phyloP scores from a whole-genome alignment of 768 basidiomycete genomes.

The Boletus pseudo-olivaceus region DNA sequence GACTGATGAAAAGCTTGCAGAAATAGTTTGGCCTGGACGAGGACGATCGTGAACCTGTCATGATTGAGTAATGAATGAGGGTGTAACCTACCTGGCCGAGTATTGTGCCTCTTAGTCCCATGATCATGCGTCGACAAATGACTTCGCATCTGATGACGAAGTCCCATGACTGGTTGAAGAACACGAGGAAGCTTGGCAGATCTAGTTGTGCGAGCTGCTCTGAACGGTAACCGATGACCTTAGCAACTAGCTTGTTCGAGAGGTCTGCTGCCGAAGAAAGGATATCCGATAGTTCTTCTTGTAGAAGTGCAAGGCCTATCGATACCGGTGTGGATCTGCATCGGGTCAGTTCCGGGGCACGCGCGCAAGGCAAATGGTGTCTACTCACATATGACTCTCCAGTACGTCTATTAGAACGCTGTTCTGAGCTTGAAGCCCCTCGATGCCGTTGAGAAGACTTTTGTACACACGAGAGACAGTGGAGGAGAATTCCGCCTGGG shows the following conservation, averaged over 20 bases:
- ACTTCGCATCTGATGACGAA: slow-evolving; percentile 89
- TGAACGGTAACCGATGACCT: slow-evolving; percentile 69
- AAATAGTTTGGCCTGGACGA: slow-evolving; percentile 74
- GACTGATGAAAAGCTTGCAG: slow-evolving; percentile 82
- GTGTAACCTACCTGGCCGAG: slow-evolving; percentile 64
- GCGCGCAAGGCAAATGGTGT: background rate
- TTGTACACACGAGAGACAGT: slow-evolving; percentile 61
- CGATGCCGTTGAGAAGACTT: slow-evolving; percentile 59
- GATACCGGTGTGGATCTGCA: slow-evolving; percentile 38
- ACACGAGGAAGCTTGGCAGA: slow-evolving; percentile 67
- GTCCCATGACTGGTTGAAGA: slow-evolving; percentile 85
- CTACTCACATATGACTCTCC: slow-evolving; percentile 42
- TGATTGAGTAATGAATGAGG: background rate
- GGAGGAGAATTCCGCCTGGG: slow-evolving; percentile 62
- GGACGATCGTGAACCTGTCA: slow-evolving; percentile 3
- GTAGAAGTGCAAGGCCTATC: slow-evolving; percentile 42
- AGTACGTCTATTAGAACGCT: slow-evolving; percentile 55
- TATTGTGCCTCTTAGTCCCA: slow-evolving; percentile 82
- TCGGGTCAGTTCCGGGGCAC: background rate
- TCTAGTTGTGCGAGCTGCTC: slow-evolving; percentile 77
- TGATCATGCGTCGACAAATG: slow-evolving; percentile 86
- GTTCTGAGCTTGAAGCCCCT: slow-evolving; percentile 64
- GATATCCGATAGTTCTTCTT: slow-evolving; percentile 72
- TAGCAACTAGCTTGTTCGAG: slow-evolving; percentile 77
- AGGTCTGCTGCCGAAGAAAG: slow-evolving; percentile 80